Evolutionary conservation across 306 rosid species (phyloP).

Genomic region (Gillenia trifoliata): DNA sequence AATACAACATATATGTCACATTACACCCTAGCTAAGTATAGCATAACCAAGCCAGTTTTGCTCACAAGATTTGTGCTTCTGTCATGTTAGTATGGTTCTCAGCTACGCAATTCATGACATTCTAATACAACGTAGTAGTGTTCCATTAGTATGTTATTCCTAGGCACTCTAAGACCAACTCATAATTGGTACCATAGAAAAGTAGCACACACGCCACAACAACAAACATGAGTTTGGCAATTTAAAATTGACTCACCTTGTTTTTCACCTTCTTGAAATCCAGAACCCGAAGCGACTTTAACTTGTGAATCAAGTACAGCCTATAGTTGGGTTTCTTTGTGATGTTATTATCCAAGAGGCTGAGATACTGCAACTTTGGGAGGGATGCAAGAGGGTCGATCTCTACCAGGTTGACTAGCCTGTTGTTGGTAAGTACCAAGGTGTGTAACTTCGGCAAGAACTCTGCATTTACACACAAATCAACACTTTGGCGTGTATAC

Average conservation of each 20-base stretch:
- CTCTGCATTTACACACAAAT: conserved; percentile 45
- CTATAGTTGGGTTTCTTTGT: conserved; percentile 84
- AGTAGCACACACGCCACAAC: not conserved
- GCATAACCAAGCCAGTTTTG: not conserved
- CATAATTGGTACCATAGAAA: not conserved
- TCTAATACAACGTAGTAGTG: not conserved
- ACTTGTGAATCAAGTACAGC: conserved; percentile 73
- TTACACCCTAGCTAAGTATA: not conserved
- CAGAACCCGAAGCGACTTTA: conserved; percentile 70
- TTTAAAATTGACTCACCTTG: conserved; percentile 40
- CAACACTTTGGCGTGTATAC: not conserved
- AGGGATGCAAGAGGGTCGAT: conserved; percentile 84
- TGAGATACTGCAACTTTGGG: conserved; percentile 71
- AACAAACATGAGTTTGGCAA: not conserved
- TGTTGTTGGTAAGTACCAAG: conserved; percentile 83
- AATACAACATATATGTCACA: not conserved
- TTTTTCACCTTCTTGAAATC: conserved; percentile 81
- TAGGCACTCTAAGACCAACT: not conserved
- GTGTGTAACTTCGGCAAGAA: conserved; percentile 83
- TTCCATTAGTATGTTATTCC: not conserved
- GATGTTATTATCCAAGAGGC: conserved; percentile 79
- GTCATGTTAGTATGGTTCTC: not conserved
- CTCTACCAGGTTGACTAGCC: conserved; percentile 89
- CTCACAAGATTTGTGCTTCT: not conserved
- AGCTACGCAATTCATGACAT: not conserved